phyloP scores from a whole-genome alignment of 345 rosid genomes.

The Syzygium aromaticum region DNA sequence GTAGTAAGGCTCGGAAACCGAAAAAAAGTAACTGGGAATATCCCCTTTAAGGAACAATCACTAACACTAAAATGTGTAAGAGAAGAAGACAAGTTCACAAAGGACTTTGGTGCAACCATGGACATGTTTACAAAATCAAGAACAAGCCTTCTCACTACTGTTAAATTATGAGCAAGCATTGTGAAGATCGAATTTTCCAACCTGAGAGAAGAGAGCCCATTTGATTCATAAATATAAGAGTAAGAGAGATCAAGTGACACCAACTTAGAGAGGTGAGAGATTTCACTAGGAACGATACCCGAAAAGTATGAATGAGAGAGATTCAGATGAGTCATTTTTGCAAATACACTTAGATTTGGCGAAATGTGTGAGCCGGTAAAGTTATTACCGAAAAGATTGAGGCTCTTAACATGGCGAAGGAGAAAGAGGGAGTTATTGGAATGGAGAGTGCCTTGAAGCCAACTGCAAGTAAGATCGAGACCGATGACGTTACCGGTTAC shows the following conservation, averaged over 20 bases:
- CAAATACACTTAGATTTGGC: not conserved
- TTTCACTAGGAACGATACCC: not conserved
- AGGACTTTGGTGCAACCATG: not conserved
- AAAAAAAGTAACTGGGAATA: not conserved
- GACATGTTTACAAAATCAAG: accelerated
- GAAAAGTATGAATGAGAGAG: not conserved
- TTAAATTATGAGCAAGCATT: not conserved
- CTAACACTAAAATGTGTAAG: not conserved
- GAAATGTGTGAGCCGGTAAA: not conserved
- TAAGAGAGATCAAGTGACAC: not conserved
- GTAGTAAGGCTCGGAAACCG: not conserved
- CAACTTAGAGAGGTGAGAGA: not conserved
- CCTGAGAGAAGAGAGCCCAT: not conserved
- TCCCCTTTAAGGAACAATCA: not conserved
- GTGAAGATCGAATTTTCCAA: not conserved
- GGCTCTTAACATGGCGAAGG: not conserved
- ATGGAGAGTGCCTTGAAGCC: not conserved
- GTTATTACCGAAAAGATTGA: not conserved
- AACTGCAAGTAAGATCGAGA: not conserved
- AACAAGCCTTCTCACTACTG: not conserved
- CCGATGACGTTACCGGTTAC: not conserved
- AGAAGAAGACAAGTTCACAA: not conserved
- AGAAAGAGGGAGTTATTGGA: not conserved
- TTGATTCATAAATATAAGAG: accelerated
- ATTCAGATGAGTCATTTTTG: not conserved